phyloP scores from a whole-genome alignment of 1,284 basidiomycete genomes.

The Melampsora americana region DNA sequence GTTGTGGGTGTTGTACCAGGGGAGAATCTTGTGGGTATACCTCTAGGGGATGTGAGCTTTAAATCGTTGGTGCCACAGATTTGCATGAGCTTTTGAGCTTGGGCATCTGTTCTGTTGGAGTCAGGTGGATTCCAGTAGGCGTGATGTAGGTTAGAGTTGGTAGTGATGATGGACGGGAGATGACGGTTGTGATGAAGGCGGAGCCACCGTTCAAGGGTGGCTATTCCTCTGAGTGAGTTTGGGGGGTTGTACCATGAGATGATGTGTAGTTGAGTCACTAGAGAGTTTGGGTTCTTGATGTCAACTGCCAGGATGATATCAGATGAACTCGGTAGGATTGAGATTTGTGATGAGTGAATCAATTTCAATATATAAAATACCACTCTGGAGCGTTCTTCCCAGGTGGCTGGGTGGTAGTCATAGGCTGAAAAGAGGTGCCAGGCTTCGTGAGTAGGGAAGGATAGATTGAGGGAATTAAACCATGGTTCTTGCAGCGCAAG shows the following conservation, averaged over 20 bases:
- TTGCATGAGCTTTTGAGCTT: not conserved
- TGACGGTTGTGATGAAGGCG: not conserved
- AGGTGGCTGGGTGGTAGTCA: no score
- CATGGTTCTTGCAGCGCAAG: no score
- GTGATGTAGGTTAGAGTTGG: constrained; percentile 36
- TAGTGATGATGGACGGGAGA: not conserved
- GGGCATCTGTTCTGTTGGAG: not conserved
- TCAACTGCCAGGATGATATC: no score
- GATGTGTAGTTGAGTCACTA: no score
- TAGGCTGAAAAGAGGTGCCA: no score
- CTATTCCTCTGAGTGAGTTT: not conserved
- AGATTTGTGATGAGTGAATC: no score
- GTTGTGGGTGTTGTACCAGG: not conserved
- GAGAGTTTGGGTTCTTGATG: no score
- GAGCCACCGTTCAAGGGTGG: not conserved
- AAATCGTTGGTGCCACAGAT: constrained; percentile 16
- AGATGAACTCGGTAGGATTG: no score
- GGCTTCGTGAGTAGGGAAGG: no score
- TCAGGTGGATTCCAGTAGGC: constrained; percentile 1
- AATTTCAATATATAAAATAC: no score
- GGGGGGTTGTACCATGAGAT: constrained; percentile 16
- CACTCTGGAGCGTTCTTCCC: no score
- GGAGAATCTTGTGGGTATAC: constrained; percentile 3
- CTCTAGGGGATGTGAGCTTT: not conserved
- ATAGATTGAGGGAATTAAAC: no score